A percentile compares a stretch with the other conserved stretches of the same genome.
phyloP scores from a whole-genome alignment of 2,329 filamentous ascomycete species.

The Penicillium sp. region DNA sequence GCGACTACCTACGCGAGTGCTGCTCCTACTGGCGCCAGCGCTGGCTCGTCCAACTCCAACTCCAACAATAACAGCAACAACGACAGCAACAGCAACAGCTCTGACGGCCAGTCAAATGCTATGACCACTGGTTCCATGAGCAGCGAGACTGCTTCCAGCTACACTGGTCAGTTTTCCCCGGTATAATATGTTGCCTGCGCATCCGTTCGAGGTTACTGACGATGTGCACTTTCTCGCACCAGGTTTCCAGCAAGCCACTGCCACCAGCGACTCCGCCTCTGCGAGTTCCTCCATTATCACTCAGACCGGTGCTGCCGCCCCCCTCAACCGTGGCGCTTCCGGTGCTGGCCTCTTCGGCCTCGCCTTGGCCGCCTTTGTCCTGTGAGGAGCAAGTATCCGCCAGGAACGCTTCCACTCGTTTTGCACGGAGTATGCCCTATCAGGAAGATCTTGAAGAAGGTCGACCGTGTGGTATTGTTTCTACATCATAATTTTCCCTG shows the following conservation, averaged over 20 bases:
- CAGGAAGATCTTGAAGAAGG: no score
- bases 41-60: constrained; percentile 3
- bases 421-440: no score
- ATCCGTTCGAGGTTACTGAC: neutral
- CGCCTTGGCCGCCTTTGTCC: constrained; percentile 32
- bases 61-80: constrained; percentile 3
- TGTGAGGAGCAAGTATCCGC: constrained; percentile 20
- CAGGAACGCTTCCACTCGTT: no score
- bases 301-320: constrained; percentile 26
- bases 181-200: no score
- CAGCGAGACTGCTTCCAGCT: no score
- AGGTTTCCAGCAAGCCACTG: constrained; percentile 13
- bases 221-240: neutral
- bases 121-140: no score
- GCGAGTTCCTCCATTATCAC: constrained; percentile 14
- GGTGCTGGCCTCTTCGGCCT: constrained; percentile 32
- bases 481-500: no score
- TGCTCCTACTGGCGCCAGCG: neutral
- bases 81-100: neutral
- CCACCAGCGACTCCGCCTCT: constrained; percentile 11
- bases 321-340: constrained; percentile 29
- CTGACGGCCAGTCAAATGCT: neutral
- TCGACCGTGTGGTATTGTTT: no score
- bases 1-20: constrained; percentile 22
- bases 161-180: neutral